Evolutionary conservation across 352 stramenopile genomes (phyloP).

Genomic region (Pythium plurisporium): DNA sequence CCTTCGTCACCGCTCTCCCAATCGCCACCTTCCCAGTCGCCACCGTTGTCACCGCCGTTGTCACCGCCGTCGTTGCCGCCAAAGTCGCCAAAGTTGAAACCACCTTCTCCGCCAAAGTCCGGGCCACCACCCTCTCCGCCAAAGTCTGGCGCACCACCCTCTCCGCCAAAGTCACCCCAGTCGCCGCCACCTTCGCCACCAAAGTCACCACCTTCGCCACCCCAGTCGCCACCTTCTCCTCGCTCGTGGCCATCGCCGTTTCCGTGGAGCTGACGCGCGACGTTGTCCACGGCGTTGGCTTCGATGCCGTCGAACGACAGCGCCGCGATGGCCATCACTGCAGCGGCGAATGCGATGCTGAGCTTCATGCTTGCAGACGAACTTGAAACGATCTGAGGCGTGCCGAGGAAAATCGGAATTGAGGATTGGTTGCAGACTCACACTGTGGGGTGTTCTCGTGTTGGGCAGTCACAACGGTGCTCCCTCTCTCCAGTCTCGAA

Average conservation of each 20-base stretch:
- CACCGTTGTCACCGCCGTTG: neutral
- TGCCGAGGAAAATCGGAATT: too few species aligned
- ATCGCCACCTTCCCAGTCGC: neutral
- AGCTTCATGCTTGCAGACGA: constrained; percentile 5
- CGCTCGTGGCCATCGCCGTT: neutral
- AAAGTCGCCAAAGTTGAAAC: neutral
- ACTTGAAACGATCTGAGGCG: too few species aligned
- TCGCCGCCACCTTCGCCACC: neutral
- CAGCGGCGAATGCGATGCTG: neutral
- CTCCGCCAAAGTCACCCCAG: neutral
- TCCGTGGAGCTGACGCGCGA: neutral
- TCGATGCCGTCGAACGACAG: neutral
- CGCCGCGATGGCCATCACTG: neutral
- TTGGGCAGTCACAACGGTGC: too few species aligned
- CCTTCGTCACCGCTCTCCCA: neutral
- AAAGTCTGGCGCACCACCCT: neutral
- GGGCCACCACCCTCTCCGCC: neutral
- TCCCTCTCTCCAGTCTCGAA: too few species aligned
- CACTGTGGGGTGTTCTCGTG: neutral
- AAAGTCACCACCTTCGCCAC: neutral
- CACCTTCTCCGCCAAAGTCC: neutral
- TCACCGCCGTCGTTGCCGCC: neutral
- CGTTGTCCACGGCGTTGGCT: neutral
- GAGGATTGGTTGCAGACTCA: too few species aligned
- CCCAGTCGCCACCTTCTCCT: neutral